These are phyloP conservation scores for Trichoderma semiorbis DNA, from an alignment of 2,329 filamentous ascomycete species.

Conservation along the genomic window DNA sequence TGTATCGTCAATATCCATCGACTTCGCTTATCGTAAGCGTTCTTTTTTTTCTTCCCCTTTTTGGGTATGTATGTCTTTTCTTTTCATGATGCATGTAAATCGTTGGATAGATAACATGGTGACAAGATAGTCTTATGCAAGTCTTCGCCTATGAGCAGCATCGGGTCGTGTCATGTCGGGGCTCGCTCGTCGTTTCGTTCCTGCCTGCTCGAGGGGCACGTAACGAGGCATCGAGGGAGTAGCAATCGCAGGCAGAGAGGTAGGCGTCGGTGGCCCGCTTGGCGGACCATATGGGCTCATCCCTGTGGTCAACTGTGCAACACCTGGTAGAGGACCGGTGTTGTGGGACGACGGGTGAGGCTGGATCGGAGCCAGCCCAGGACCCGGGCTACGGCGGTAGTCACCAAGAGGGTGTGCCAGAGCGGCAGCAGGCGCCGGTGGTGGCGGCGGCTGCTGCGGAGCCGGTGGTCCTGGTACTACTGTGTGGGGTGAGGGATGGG, in stretches of 20 bases:
- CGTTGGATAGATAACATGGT: neutral
- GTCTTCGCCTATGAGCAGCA: slow-evolving; percentile 41
- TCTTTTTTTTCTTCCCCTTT: neutral
- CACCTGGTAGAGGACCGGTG: slow-evolving; percentile 53
- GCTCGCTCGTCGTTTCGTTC: slow-evolving; percentile 53
- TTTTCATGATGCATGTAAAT: neutral
- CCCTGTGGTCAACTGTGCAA: slow-evolving; percentile 62
- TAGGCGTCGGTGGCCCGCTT: slow-evolving; percentile 14
- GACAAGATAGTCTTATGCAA: slow-evolving; percentile 25
- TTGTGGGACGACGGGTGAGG: slow-evolving; percentile 37
- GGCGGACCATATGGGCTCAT: slow-evolving; percentile 52
- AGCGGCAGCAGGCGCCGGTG: slow-evolving; percentile 23
- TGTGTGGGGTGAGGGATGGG: slow-evolving; percentile 12
- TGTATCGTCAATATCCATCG: neutral
- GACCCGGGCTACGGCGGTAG: slow-evolving; percentile 34
- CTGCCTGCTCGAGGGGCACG: slow-evolving; percentile 38
- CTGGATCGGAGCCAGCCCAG: slow-evolving; percentile 53
- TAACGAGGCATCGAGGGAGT: slow-evolving; percentile 25
- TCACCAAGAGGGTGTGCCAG: slow-evolving; percentile 24
- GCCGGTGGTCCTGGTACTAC: slow-evolving; percentile 20
- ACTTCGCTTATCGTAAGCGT: neutral
- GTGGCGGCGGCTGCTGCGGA: slow-evolving; percentile 25
- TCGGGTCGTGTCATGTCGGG: slow-evolving; percentile 44
- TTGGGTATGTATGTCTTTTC: neutral
- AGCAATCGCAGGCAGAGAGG: slow-evolving; percentile 13